phyloP scores from a whole-genome alignment of 371 early-diverging fungal genomes.

The Mortierella sp. region DNA sequence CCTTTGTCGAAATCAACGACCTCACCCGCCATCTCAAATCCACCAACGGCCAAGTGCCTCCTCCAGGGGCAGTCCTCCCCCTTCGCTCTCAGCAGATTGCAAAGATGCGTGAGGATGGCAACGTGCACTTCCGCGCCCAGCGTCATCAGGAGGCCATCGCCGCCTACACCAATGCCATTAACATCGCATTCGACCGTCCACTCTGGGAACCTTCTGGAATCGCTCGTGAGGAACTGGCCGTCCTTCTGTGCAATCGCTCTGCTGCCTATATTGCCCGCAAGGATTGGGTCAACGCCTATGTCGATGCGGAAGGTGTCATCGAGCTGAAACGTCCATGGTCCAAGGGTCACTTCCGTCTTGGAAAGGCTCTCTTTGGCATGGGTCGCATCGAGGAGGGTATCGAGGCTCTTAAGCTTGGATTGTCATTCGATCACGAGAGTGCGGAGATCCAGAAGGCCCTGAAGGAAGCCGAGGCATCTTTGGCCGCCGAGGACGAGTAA shows the following conservation, averaged over 20 bases:
- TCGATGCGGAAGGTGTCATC: constrained; percentile 83
- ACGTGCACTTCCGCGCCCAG: constrained; percentile 73
- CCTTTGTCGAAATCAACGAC: constrained; percentile 50
- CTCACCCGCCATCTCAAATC: constrained; percentile 50
- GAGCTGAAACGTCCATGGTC: constrained; percentile 79
- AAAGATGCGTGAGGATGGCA: constrained; percentile 80
- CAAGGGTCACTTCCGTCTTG: constrained; percentile 86
- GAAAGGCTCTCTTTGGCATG: constrained; percentile 77
- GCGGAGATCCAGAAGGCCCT: constrained; percentile 68
- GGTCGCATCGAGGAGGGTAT: constrained; percentile 74
- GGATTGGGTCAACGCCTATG: constrained; percentile 78
- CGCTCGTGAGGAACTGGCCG: constrained; percentile 76
- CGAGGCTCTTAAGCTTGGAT: constrained; percentile 74
- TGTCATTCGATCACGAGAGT: constrained; percentile 76
- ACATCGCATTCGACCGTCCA: constrained; percentile 75
- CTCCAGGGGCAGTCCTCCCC: constrained; percentile 75
- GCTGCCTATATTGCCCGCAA: constrained; percentile 76
- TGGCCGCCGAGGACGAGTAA: constrained; percentile 21
- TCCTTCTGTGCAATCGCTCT: constrained; percentile 78
- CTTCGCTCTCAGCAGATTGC: constrained; percentile 72
- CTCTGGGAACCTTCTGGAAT: constrained; percentile 81
- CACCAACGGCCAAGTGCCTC: constrained; percentile 72
- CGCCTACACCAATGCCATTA: constrained; percentile 80
- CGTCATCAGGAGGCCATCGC: constrained; percentile 77
- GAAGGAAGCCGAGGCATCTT: constrained; percentile 50